phyloP scores from a whole-genome alignment of 345 rosid genomes.

The Boechera divaricarpa region DNA sequence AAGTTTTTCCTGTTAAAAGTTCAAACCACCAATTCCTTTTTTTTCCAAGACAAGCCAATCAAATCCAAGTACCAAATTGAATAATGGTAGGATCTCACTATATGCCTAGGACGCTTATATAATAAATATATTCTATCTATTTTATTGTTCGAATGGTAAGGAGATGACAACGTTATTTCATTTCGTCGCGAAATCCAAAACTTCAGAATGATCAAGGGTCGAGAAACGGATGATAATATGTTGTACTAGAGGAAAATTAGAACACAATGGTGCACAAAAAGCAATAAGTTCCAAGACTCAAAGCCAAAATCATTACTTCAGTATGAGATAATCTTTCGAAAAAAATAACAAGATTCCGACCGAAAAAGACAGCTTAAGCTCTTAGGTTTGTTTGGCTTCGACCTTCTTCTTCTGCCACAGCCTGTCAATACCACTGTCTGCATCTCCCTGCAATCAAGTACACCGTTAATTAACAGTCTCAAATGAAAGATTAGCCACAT shows the following conservation, averaged over 20 bases:
- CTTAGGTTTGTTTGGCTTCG: constrained; percentile 43
- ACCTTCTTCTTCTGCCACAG: constrained; percentile 57
- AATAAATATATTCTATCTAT: no score
- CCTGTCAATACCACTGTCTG: constrained; percentile 70
- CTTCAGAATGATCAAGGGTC: not conserved
- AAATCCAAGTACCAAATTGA: no score
- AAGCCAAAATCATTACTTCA: constrained; percentile 13
- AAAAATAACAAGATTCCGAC: not conserved
- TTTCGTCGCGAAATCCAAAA: not conserved
- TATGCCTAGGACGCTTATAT: no score
- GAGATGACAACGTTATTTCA: no score
- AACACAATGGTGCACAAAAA: not conserved
- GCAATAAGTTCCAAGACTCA: not conserved
- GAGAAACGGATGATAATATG: not conserved
- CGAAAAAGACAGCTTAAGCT: not conserved
- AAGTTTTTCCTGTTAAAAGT: no score
- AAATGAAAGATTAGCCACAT: not conserved
- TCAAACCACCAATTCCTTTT: no score
- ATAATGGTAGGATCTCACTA: no score
- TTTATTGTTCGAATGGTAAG: not conserved
- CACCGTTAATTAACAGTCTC: not conserved
- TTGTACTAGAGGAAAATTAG: not conserved
- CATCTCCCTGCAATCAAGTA: constrained; percentile 58
- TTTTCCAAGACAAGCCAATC: no score
- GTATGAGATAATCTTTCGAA: not conserved